phyloP scores from a whole-genome alignment of 768 basidiomycete genomes.

The Pisolithus sp. region DNA sequence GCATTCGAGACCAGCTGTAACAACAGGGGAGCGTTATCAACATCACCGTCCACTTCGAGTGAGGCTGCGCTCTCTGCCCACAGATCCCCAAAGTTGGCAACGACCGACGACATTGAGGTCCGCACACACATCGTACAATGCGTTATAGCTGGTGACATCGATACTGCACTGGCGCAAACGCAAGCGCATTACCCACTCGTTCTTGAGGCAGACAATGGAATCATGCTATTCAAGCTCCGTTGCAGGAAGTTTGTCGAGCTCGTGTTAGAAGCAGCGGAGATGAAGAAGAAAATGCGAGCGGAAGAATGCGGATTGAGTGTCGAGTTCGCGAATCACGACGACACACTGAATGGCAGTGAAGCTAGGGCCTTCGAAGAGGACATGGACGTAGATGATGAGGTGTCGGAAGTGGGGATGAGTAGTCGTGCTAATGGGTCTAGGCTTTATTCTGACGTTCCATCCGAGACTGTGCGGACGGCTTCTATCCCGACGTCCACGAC shows the following conservation, averaged over 20 bases:
- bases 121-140: slow-evolving; percentile 69
- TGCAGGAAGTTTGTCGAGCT: slow-evolving; percentile 86
- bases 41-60: slow-evolving; percentile 5
- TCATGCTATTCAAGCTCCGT: slow-evolving; percentile 75
- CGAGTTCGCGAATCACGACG: slow-evolving; percentile 29
- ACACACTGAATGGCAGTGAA: slow-evolving; percentile 28
- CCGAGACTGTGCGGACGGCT: slow-evolving; percentile 24
- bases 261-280: slow-evolving; percentile 61
- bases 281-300: slow-evolving; percentile 55
- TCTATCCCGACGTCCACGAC: slow-evolving; percentile 23
- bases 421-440: slow-evolving; percentile 8
- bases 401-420: slow-evolving; percentile 13
- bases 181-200: slow-evolving; percentile 54
- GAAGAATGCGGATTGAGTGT: slow-evolving; percentile 31
- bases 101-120: slow-evolving; percentile 51
- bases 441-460: slow-evolving; percentile 23
- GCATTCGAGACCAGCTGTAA: slow-evolving; percentile 54
- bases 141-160: slow-evolving; percentile 64
- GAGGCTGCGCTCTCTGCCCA: slow-evolving; percentile 15
- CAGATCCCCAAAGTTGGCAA: slow-evolving; percentile 12
- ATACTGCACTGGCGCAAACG: slow-evolving; percentile 55
- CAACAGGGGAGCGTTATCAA: slow-evolving; percentile 18
- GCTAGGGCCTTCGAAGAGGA: slow-evolving; percentile 35
- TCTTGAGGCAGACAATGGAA: slow-evolving; percentile 57
- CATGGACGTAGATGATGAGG: slow-evolving; percentile 51